Evolutionary conservation across 345 rosid species (phyloP).

Genomic region (Rhizophora apiculata): DNA sequence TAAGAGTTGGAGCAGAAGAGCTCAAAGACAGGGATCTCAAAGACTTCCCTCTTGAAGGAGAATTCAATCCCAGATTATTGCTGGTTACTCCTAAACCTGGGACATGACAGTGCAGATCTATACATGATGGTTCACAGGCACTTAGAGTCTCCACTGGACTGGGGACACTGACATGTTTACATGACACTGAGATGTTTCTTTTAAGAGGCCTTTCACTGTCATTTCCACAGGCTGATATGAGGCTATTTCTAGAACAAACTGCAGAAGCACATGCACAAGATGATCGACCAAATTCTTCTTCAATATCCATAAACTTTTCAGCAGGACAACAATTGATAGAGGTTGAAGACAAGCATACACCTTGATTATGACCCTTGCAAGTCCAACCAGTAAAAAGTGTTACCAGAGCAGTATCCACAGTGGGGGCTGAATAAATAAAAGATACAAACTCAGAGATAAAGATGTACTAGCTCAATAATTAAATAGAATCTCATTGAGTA

Average conservation of each 20-base stretch:
- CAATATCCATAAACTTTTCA: slow-evolving; percentile 16
- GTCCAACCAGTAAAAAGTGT: slow-evolving; percentile 65
- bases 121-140: slow-evolving; percentile 23
- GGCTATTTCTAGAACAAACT: slow-evolving; percentile 25
- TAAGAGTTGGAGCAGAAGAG: slow-evolving; percentile 48
- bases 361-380: slow-evolving; percentile 45
- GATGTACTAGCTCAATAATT: slow-evolving; percentile 4
- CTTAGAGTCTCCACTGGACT: slow-evolving; percentile 11
- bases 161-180: slow-evolving; percentile 22
- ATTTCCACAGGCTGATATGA: slow-evolving; percentile 25
- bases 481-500: not conserved
- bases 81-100: slow-evolving; percentile 52
- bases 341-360: slow-evolving; percentile 40
- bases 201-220: slow-evolving; percentile 33
- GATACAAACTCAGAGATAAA: not conserved
- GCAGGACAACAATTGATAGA: slow-evolving; percentile 42
- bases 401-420: slow-evolving; percentile 49
- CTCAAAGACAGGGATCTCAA: slow-evolving; percentile 43
- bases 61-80: slow-evolving; percentile 42
- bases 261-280: slow-evolving; percentile 16
- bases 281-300: slow-evolving; percentile 24
- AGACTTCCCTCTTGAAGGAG: slow-evolving; percentile 51
- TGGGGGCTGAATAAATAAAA: slow-evolving; percentile 43
- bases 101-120: slow-evolving; percentile 43
- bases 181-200: slow-evolving; percentile 23